Evolutionary conservation across 2,329 filamentous ascomycete genomes (phyloP), one percentile per base, ranked within the genome.

Genomic region (Pseudogymnoascus sp.): DNA sequence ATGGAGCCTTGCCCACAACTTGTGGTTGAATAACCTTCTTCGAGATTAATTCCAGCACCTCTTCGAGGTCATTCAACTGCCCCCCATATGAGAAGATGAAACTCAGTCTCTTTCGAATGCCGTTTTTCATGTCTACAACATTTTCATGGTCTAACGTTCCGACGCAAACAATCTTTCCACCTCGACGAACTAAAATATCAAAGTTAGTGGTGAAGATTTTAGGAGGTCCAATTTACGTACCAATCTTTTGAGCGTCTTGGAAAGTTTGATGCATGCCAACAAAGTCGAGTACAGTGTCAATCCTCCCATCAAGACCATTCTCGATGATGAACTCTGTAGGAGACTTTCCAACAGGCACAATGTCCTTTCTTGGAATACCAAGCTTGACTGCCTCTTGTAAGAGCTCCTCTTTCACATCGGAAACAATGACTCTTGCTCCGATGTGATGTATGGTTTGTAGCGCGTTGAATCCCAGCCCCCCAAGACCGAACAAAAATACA

Each of bases 71-170:
- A 10, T 65, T 63, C 1, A 76, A 69, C 63, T 76, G 77, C 0
- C 78, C 78, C 3, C 76, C 77, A 44, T 80, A 80, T 8, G 75
- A 76, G 28, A 79, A 79, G 2, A 78, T 75, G 33, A 74, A 77
- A 11, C 70, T 74, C 2, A 79, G 66, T 31, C 77, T 67, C 67
- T 79, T 79, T 17, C 77, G 69, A 6, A 77, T 78, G 0, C 76
- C 76, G 9, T 75, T 75, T 63, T 78, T 78, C 77, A 79, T 79
- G 40, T 78, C 71, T 9, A 79, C 63, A 0, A 73, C 75, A 59
- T 79, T 79, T 36, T 75, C 73, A 0, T 71, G 68, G 57, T 77
- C 71, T 0, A 78, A 68, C 4, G 74, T 78, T 1, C 77, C 77
- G 6, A 78, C 70, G 61, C 76, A 78, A 2, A 78, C 66, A 1